Evolutionary conservation across 2,329 filamentous ascomycete species (phyloP), one percentile per base, ranked within the genome.

Genomic region (Fusarium annulatum): DNA sequence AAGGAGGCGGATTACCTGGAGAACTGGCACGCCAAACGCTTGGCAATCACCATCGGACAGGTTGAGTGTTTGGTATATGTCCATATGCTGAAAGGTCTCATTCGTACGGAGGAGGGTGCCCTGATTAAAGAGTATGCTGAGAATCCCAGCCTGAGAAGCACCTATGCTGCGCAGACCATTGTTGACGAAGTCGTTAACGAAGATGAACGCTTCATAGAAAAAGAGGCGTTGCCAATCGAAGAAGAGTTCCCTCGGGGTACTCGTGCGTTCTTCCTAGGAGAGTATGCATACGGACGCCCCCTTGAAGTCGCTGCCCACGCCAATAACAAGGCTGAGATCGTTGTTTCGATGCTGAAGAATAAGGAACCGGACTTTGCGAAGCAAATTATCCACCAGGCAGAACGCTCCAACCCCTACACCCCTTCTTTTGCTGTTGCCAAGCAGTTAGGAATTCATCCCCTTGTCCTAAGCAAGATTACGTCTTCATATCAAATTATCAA

Each of bases 381-480:
- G 61, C 85, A 90, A 11, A 91, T 97, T 75, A 94, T 96, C 49
- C 83, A 83, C 56, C 86, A 90, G 64, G 91, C 94, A 23, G 93
- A 96, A 80, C 88, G 87, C 55, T 85, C 87, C 60, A 94, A 91
- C 65, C 91, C 90, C 3, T 99, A 98, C 81, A 91, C 89, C 34
- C 95, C 96, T 10, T 97, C 96, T 0, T 98, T 92, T 81, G 89
- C 92, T n/a, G 94, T 99, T 68, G 94, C 97, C 19, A 93, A 91
- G 79, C 91, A 93, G 80, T 87, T 99, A 16, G 88, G 90, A 9
- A 86, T 99, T 69, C 95, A 97, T 74, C 93, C 95, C 12, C 87
- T 99, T 56, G 93, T 96, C 5, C 86, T 99, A 38, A 97, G 95
- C 82, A 99, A 97, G 86, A 93, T 99, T 78, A 98, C 96, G 0